Evolutionary conservation across 2,329 filamentous ascomycete genomes (phyloP), one percentile per base, ranked within the genome.

Genomic region (Aspergillus intermedius): DNA sequence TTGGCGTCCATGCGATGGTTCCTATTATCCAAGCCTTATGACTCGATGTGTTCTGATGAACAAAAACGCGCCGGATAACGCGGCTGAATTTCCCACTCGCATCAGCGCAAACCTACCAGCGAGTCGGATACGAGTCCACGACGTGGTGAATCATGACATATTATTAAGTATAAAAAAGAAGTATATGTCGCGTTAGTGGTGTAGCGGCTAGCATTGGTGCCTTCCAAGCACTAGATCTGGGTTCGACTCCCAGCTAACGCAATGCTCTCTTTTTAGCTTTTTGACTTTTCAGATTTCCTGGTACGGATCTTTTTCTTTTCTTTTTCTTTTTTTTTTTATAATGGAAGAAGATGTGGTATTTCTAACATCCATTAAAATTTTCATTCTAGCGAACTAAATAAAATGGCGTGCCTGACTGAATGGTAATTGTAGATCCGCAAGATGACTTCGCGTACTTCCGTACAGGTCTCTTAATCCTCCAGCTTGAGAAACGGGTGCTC

Each of bases 401-500:
- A 22, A 21, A 22, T 5, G 21, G 21, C 21, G 25, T 30, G 25
- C 10, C 25, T 12, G 25, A 30, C 25, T 12, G 10, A 30, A 30
- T 12, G 7, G 4, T 10, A 30, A 30, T 30, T 30, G 25, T 30
- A 30, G 25, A 30, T 12, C 10, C 10, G 10, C 8, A 28, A 28
- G 10, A 10, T 9, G 25, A 28, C 25, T 28, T 8, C 6, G 23
- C 2, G 23, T 8, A 23, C 22, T 19, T 19, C 17, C 21, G 21
- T 22, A 22, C 21, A 22, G 4, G 21, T 22, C 21, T 22, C 21
- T 22, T 22, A 5, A 22, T 34, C 5, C 51, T 56, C 58, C 51
- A 44, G 52, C 55, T 62, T 56, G 50, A 66, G 57, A 55, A 67
- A 67, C 50, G 58, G 58, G 51, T 65, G 61, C 10, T 5, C 45